Evolutionary conservation across 1,284 basidiomycete species (phyloP), one percentile per base, ranked within the genome.

Genomic region (Schizophyllum commune): DNA sequence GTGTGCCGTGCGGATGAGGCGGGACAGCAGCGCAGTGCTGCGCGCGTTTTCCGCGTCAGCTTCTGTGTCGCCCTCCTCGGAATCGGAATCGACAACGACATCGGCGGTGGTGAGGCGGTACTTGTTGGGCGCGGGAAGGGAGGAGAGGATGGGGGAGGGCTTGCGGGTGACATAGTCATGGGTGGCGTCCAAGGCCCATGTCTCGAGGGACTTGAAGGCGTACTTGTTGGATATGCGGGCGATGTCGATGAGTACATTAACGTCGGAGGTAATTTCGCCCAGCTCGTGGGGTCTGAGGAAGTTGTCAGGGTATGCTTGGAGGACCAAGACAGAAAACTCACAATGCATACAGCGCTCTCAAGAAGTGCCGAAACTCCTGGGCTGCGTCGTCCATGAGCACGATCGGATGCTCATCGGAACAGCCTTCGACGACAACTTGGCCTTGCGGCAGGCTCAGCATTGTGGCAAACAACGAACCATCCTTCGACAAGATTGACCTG

Each of bases 361-460:
- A 75, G 66, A 89, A 86, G 68, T 84, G 79, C 58, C 80, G 79
- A 68, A 89, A 89, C 68, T 88, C 84, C 2, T 75, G 68, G 4
- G 79, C 76, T 0, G 79, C 82, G 64, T 89, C 86, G 1, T 86
- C 86, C 5, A 71, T 70, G 34, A 89, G 74, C 27, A 82, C 64
- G 54, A 89, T 81, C 1, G 88, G 87, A 62, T 82, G 79, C n/a
- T 79, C 77, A 65, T 89, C 87, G 7, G 82, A 82, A 13, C 67
- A 70, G 6, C 87, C 88, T 66, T 89, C 86, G 2, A 68, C 71
- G 13, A 70, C 66, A 8, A 68, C 70, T 55, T 74, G 67, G 0
- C 79, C 83, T 68, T 84, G 82, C 8, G 87, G 86, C 21, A 89
- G 71, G 8, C 78, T 77, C 68, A 89, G 88, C 78, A 89, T 79